Percentiles rank a stretch among this genome's conserved stretches.
phyloP scores from a whole-genome alignment of 352 stramenopile species.

The Blastocystis sp. region DNA sequence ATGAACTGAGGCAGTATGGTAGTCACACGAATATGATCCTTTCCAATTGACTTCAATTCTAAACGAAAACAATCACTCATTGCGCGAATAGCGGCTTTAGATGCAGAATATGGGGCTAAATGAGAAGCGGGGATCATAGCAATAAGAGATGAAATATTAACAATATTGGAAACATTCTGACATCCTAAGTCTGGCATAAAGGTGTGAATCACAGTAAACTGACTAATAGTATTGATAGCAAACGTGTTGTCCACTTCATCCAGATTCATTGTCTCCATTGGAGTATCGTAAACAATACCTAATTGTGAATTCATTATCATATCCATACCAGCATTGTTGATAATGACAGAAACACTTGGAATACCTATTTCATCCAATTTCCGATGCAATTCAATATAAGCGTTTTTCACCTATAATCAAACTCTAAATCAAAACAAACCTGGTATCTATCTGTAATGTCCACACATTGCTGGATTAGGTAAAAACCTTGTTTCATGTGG shows the following conservation, averaged over 20 bases:
- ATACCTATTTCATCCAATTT: neutral
- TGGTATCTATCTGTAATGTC: neutral
- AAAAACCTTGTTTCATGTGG: slow-evolving; percentile 4
- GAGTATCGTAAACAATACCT: slow-evolving; percentile 25
- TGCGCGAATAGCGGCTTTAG: neutral
- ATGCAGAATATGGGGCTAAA: slow-evolving; percentile 19
- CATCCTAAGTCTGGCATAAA: slow-evolving; percentile 32
- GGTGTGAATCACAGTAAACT: slow-evolving; percentile 27
- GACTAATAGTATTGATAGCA: slow-evolving; percentile 12
- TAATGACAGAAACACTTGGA: slow-evolving; percentile 4
- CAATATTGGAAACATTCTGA: slow-evolving; percentile 43
- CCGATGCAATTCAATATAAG: neutral
- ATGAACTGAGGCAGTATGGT: slow-evolving; percentile 42
- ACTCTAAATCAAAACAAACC: neutral
- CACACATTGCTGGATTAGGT: slow-evolving; percentile 32
- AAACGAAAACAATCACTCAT: slow-evolving; percentile 51
- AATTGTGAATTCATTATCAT: neutral
- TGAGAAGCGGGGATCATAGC: slow-evolving; percentile 1
- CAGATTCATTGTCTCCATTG: neutral
- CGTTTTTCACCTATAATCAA: neutral
- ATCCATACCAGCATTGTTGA: slow-evolving; percentile 40
- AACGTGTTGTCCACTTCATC: slow-evolving; percentile 30
- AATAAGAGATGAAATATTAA: slow-evolving; percentile 55
- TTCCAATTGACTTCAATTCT: neutral
- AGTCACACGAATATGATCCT: slow-evolving; percentile 46